Evolutionary conservation across 2,329 filamentous ascomycete genomes (phyloP), one percentile per base, ranked within the genome.

Genomic region (Ophiobolus disseminans): DNA sequence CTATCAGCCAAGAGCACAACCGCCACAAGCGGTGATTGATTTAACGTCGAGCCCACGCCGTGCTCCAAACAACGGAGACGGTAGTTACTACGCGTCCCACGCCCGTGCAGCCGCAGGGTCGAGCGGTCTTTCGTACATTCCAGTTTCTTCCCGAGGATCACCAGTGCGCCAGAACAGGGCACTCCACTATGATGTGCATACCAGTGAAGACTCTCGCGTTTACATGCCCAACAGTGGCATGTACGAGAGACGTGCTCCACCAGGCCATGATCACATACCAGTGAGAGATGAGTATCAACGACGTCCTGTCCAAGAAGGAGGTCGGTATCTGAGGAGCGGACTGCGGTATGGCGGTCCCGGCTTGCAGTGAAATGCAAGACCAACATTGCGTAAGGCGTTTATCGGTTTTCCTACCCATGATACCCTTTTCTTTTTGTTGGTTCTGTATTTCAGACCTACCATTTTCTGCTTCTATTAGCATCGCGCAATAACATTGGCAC

Each of bases 21-120:
- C 50, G 19, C 47, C 50, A 17, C 48, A 55, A 34, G 51, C 60
- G 19, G 30, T 55, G n/a, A 35, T 62, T 60, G 56, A 68, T 55
- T 43, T 69, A 56, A 68, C 58, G 32, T 55, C 52, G 57, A 69
- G 63, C 45, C 58, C 58, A 30, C 48, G 50, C 25, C 55, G 50
- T 35, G 46, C 53, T 26, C 35, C 43, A 19, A 28, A 26, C 21
- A 40, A 42, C 23, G 37, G 37, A 22, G 48, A 47, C 20, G 48
- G 50, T 46, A 48, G 42, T 17, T 21, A 50, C 14, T 48, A 22
- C 25, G 30, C 50, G 32, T 19, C 22, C 36, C 58, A 35, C 38
- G 31, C 39, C 16, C 40, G 49, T 38, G 34, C 48, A 43, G 35
- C 39, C 40, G 34, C 37, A 35, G 49, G 37, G 40, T 40, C 48